Evolutionary conservation across 352 stramenopile species (phyloP), one percentile per base, ranked within the genome.

Genomic region (Globisporangium abappressorium): DNA sequence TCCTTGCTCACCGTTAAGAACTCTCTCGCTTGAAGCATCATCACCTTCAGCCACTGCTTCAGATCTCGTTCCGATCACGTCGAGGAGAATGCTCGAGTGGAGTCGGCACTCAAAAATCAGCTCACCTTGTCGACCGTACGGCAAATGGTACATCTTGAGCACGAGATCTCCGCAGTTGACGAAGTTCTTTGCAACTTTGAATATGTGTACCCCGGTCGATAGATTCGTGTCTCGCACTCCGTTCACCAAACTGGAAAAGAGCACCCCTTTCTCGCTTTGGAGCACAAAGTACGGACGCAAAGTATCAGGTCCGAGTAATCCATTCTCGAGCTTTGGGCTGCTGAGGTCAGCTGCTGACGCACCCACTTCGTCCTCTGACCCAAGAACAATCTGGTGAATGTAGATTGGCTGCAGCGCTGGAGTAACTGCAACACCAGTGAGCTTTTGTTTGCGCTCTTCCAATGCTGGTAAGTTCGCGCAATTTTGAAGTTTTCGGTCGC

Each of bases 121-220:
- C 57, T 96, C 83, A 7, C 89, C 89, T 64, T 93, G 85, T 49
- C 84, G 79, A 18, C 86, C 88, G 53, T 93, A 93, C n/a, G 89
- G 89, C 64, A 96, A 74, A 64, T 96, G 85, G 63, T 96, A 96
- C 86, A 96, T 95, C 69, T 93, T 92, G 28, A 96, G 69, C 30
- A 80, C 56, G 22, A 96, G 71, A 54, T 96, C 89, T 34, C 77
- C 77, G 69, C 87, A 93, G 54, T 83, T 74, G 20, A 77, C 47
- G 30, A 94, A 77, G 15, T 78, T 85, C 55, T 84, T 86, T 49
- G 63, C 78, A 26, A 96, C 89, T 53, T 79, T 79, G 60, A 91
- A 96, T 26, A 77, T 60, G 57, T 96, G 82, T 18, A 79, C 59
- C 7, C 85, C 84, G 20, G 65, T 71, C 11, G 79, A 78, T 14